A percentile compares a stretch with the other conserved stretches of the same genome.
Conservation (phyloP, 305 asterid genomes). For the Fraxinus velutina region DNA sequence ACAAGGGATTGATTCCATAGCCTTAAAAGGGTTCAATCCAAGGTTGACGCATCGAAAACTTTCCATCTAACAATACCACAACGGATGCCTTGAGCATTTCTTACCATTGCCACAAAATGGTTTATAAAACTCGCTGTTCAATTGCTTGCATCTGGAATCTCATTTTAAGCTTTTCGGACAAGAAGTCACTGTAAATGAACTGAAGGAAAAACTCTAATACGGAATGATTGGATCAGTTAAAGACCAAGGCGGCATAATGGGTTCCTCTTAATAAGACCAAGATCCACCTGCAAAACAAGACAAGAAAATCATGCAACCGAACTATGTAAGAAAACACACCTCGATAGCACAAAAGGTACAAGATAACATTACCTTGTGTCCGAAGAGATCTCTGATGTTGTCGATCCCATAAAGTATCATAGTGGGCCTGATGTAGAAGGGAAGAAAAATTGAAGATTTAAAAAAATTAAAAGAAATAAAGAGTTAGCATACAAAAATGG, state of each 20-base stretch:
- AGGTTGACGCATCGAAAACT: not conserved
- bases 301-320: constrained; percentile 6
- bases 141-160: not conserved
- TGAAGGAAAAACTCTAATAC: not conserved
- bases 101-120: not conserved
- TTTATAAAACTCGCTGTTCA: not conserved
- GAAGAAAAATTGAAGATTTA: not conserved
- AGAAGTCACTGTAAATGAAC: not conserved
- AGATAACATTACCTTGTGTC: constrained; percentile 67
- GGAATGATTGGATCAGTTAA: constrained; percentile 4
- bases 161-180: not conserved
- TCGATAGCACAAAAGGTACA: not conserved
- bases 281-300: constrained; percentile 67
- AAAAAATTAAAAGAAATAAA: not conserved
- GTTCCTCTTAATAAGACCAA: constrained; percentile 70
- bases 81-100: not conserved
- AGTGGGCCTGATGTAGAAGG: constrained; percentile 58
- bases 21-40: not conserved
- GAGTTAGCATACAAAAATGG: not conserved
- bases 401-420: constrained; percentile 90
- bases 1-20: not conserved
- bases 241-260: constrained; percentile 84
- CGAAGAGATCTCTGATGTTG: constrained; percentile 93
- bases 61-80: not conserved
- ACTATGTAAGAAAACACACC: not conserved